Evolutionary conservation across 495 filamentous ascomycete species (phyloP), one percentile per base, ranked within the genome.

Genomic region (Xylaria grammica): DNA sequence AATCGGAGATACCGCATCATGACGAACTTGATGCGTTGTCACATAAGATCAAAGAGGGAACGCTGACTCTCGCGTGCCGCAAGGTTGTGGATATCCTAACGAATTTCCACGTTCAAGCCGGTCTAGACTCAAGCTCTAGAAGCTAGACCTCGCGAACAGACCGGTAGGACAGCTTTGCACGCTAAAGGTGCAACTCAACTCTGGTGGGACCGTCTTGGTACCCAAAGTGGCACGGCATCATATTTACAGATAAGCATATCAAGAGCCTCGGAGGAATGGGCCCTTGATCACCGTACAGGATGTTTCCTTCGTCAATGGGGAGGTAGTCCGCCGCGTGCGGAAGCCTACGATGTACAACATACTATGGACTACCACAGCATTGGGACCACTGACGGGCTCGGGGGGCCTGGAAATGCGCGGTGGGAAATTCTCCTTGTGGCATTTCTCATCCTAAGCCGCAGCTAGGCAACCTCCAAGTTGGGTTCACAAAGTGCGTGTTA

Each of bases 191-290:
- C 15, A 19, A 22, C n/a, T 45, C 38, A 20, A 24, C 6, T 50
- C 53, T 32, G 32, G 62, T 64, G 34, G 30, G 52, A 64, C 65
- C 53, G 52, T 69, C 44, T 67, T 57, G 63, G 60, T 69, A 74
- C 72, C 69, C 67, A 74, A 72, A 52, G 72, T 74, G 49, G 49
- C 67, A 74, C 72, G 34, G 26, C 69, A 52, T 69, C 46, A 20
- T 48, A 15, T 42, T 56, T 38, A 51, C 19, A 60, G 55, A n/a
- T 53, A 11, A 45, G 38, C 29, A 46, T 30, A 58, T 52, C 38
- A 32, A 61, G 50, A 45, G 54, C 59, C 59, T 69, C 65, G 69
- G 67, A 63, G 63, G 32, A 27, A 61, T 26, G 7, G 11, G 30
- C 59, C 65, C 30, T 65, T 56, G 32, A 38, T 58, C 32, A 45